Evolutionary conservation across 441 rosid species (phyloP), one percentile per base, ranked within the genome.

Genomic region (Adansonia rubrostipa): DNA sequence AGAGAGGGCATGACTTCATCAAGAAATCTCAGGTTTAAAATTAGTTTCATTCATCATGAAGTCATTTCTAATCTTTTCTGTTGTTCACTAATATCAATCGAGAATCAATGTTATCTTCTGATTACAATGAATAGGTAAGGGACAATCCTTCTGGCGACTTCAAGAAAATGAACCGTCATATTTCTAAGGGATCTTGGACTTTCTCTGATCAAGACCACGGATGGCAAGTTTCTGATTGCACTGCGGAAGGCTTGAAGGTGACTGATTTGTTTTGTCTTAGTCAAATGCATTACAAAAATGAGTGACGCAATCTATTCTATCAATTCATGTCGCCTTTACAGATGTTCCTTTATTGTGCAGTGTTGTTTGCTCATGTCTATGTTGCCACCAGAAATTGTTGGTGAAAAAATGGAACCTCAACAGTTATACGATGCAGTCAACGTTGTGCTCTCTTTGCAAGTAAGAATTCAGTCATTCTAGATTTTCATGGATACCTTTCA

Each of bases 171-270:
- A 44, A 78, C 77, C 92, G 90, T 74, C 90, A 89, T 51, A 87
- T 86, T 44, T 89, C 92, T n/a, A 89, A 87, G 84, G 90, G 92
- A 65, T 76, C 92, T 0, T 89, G 92, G 92, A 87, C 92, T 60
- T 89, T 89, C 82, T 87, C 90, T n/a, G 92, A 89, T 80, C 80
- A 86, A 63, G 92, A 89, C 72, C 92, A 89, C 58, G 92, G 92
- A 47, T 89, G 90, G 90, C 88, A 87, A 87, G 89, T 84, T 74
- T 87, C 89, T 44, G 90, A 89, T 64, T 87, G 90, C 83, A 89
- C 92, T 6, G 92, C 92, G 1, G 90, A 89, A 77, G 88, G 84
- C 20, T 63, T 89, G 9, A 87, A 87, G 87, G 92, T 89, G 75
- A 50, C 14, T 6, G 24, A n/a, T 28, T 50, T 33, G 14, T 68